Conservation (phyloP, 805 yeast genomes). For the Zygosaccharomyces pseudorouxii region DNA sequence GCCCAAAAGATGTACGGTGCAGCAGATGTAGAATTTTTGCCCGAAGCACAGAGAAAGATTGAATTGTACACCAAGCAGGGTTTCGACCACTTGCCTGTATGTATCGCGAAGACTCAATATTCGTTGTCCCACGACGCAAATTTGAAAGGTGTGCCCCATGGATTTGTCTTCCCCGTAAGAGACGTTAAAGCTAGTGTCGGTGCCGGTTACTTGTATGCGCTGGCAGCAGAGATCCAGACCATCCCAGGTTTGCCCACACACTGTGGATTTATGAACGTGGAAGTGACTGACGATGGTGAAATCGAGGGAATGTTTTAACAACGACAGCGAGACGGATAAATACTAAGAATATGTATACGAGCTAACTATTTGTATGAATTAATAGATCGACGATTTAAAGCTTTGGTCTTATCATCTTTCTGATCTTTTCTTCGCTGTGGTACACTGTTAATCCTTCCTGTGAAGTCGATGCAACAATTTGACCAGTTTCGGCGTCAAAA, state of each 20-base stretch:
- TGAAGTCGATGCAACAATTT: conserved; percentile 52
- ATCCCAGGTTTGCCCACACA: conserved; percentile 84
- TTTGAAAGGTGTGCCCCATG: conserved; percentile 79
- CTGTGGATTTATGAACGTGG: conserved; percentile 83
- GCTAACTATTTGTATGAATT: background rate
- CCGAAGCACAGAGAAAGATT: conserved; percentile 65
- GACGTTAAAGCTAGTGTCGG: conserved; percentile 76
- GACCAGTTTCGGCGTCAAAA: conserved; percentile 43
- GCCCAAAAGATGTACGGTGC: conserved; percentile 80
- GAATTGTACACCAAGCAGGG: conserved; percentile 69
- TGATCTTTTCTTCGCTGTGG: conserved; percentile 16
- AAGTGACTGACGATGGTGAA: conserved; percentile 73
- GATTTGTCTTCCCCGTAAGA: conserved; percentile 74
- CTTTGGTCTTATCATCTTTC: conserved; percentile 6
- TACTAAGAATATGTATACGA: background rate
- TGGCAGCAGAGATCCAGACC: conserved; percentile 83
- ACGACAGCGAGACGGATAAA: background rate
- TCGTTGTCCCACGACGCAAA: conserved; percentile 79
- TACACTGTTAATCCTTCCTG: conserved; percentile 56
- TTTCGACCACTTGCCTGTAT: conserved; percentile 70
- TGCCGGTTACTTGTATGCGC: conserved; percentile 79
- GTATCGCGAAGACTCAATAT: conserved; percentile 84
- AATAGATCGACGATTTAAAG: background rate
- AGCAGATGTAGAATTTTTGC: conserved; percentile 60
- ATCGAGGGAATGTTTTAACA: conserved; percentile 70